Evolutionary conservation across 805 yeast species (phyloP).

Genomic region (Pichia cephalocereana): DNA sequence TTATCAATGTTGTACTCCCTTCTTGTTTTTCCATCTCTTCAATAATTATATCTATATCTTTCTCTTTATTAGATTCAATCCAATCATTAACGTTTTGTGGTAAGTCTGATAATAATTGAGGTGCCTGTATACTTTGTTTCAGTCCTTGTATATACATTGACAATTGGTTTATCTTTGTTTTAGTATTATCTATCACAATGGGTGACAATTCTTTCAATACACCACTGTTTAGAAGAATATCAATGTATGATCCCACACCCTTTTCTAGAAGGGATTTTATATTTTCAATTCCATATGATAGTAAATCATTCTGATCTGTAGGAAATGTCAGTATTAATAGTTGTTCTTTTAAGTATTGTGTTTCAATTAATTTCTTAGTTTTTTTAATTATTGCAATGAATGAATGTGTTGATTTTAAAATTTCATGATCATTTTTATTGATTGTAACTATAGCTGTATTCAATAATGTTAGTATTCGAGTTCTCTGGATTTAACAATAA

Average conservation of each 20-base stretch:
- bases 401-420: background rate
- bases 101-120: constrained; percentile 44
- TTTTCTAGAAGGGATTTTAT: constrained; percentile 34
- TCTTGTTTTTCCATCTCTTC: constrained; percentile 24
- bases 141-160: constrained; percentile 58
- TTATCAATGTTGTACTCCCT: constrained; percentile 48
- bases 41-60: constrained; percentile 7
- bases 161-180: constrained; percentile 59
- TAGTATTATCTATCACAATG: constrained; percentile 36
- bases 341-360: background rate
- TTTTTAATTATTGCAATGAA: background rate
- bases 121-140: constrained; percentile 58
- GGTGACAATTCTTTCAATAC: constrained; percentile 11
- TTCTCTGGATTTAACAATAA: too few species aligned
- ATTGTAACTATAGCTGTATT: background rate
- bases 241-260: constrained; percentile 67
- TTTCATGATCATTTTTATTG: background rate
- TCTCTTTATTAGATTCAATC: constrained; percentile 17
- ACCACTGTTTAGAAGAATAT: constrained; percentile 28
- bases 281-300: background rate
- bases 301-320: background rate
- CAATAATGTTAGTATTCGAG: background rate
- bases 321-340: background rate
- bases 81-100: constrained; percentile 43
- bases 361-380: background rate